Evolutionary conservation across 2,329 filamentous ascomycete species (phyloP), one percentile per base, ranked within the genome.

Genomic region (Phaeosphaeria sp.): DNA sequence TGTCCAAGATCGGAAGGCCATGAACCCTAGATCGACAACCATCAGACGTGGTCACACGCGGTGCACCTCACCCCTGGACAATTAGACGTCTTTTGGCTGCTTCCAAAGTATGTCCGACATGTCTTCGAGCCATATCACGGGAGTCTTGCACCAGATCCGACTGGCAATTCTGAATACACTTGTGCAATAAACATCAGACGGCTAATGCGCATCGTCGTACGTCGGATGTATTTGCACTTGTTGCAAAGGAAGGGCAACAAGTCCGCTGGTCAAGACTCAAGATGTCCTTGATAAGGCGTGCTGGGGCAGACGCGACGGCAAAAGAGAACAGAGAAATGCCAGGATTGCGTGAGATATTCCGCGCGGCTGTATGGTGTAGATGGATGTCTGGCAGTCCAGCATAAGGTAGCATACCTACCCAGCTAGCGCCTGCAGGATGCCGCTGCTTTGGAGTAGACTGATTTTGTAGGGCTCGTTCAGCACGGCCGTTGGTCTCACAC

Each of bases 391-490:
- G 13, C 36, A 39, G 36, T 13, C 36, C 4, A 39, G 36, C 36
- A n/a, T 39, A 17, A 17, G 25, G 21, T 23, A 23, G 44, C 21
- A 17, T 23, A 17, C 44, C 21, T 25, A n/a, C 42, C 18, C 44
- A 27, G 44, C 44, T 47, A 27, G 44, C 22, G 44, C 44, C 22
- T 18, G 27, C 44, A 47, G 44, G 42, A 46, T 23, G 44, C 44
- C 48, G 48, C 48, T 41, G 13, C 63, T 68, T 62, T 64, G 66
- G 67, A 62, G 65, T 68, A 70, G 68, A 68, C 59, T 68, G 67
- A 72, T 70, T 70, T 72, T 69, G 67, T 63, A 43, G 58, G 60
- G 70, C 25, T 36, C 7, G 17, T 39, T 74, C 68, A 67, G 67
- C 69, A 68, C 69, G 69, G 67, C 68, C 67, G 70, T n/a, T n/a